Evolutionary conservation across 495 filamentous ascomycete genomes (phyloP).

Genomic region (Aspergillus haitiensis): DNA sequence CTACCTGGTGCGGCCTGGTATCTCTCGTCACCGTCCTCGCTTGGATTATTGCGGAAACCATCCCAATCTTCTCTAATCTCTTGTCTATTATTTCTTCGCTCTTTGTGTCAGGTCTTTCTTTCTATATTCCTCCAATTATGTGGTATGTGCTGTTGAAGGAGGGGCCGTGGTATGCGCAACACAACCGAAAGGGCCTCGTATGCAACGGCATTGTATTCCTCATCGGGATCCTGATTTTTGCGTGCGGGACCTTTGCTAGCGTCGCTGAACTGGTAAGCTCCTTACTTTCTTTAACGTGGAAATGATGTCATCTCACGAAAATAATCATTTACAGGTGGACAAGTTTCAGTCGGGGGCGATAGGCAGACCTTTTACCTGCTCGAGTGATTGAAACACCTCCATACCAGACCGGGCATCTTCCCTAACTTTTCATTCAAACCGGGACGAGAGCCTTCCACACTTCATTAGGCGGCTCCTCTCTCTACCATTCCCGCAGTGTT

Average conservation of each 20-base stretch:
- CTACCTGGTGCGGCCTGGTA: constrained; percentile 56
- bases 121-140: constrained; percentile 63
- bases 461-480: no score
- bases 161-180: constrained; percentile 19
- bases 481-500: no score
- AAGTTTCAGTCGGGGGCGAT: no score
- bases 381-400: no score
- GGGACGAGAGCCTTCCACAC: no score
- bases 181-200: neutral
- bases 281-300: neutral
- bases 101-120: constrained; percentile 65
- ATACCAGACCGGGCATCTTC: no score
- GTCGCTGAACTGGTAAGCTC: neutral
- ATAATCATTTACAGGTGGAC: no score
- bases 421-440: no score
- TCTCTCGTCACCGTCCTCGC: constrained; percentile 56
- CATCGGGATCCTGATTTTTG: neutral
- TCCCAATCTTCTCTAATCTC: constrained; percentile 66
- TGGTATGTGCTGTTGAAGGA: constrained; percentile 58
- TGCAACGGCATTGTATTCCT: neutral
- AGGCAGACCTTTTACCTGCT: no score
- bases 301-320: no score
- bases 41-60: constrained; percentile 65
- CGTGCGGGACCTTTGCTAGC: neutral
- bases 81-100: constrained; percentile 60